Percentiles rank a stretch among this genome's conserved stretches.
Evolutionary conservation across 2,329 filamentous ascomycete genomes (phyloP).

Genomic region (Periconia digitata): DNA sequence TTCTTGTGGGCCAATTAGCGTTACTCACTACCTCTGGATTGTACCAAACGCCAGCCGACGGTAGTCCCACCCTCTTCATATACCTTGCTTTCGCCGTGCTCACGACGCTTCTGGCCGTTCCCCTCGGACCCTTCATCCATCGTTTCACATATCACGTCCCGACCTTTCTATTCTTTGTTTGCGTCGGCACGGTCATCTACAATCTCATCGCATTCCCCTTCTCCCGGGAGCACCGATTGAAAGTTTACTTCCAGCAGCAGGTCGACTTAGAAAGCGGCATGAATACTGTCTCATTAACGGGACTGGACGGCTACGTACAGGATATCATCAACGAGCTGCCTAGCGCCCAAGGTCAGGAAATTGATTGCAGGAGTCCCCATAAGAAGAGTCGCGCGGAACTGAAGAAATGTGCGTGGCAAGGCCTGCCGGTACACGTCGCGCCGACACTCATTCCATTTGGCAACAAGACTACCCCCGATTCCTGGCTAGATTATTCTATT

Average conservation of each 20-base stretch:
- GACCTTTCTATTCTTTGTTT: conserved; percentile 71
- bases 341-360: conserved; percentile 63
- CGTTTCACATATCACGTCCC: conserved; percentile 83
- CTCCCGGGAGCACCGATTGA: conserved; percentile 74
- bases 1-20: conserved; percentile 74
- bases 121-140: conserved; percentile 81
- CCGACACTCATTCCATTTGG: conserved; percentile 35
- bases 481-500: conserved; percentile 69
- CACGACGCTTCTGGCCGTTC: conserved; percentile 71
- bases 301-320: conserved; percentile 39
- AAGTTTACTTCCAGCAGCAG: conserved; percentile 82
- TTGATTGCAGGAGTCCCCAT: conserved; percentile 45
- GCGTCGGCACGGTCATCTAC: conserved; percentile 76
- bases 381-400: conserved; percentile 54
- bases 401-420: conserved; percentile 70
- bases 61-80: conserved; percentile 69
- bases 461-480: conserved; percentile 28
- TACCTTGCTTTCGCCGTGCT: conserved; percentile 71
- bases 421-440: conserved; percentile 66
- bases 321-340: conserved; percentile 70
- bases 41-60: conserved; percentile 82
- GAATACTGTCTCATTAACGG: conserved; percentile 62
- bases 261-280: conserved; percentile 72
- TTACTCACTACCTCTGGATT: conserved; percentile 72
- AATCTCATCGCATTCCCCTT: conserved; percentile 89